Percentiles rank a stretch among this genome's conserved stretches.
Conservation (phyloP, 352 stramenopile genomes). For the Pythium pyrilobum region DNA sequence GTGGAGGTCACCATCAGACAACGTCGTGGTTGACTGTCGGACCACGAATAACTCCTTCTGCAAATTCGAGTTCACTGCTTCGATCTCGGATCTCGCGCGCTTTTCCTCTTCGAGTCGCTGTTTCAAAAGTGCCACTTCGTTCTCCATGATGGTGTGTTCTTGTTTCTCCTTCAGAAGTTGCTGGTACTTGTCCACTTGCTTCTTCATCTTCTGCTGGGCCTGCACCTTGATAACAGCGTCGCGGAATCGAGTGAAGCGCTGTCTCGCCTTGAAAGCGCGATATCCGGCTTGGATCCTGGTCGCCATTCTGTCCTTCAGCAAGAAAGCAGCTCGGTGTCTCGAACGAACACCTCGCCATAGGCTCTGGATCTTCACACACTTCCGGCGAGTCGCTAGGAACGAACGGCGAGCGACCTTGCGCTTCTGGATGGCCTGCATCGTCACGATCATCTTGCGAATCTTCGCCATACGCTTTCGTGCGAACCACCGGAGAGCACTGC, state of each 20-base stretch:
- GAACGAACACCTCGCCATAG: slow-evolving; percentile 70
- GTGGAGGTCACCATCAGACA: slow-evolving; percentile 42
- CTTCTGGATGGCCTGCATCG: slow-evolving; percentile 53
- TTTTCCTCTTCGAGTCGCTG: slow-evolving; percentile 78
- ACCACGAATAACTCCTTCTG: slow-evolving; percentile 66
- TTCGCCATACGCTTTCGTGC: slow-evolving; percentile 45
- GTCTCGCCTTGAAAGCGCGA: slow-evolving; percentile 38
- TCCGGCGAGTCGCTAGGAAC: slow-evolving; percentile 38
- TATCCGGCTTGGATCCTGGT: slow-evolving; percentile 55
- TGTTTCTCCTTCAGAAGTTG: slow-evolving; percentile 50
- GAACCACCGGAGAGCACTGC: slow-evolving; percentile 42
- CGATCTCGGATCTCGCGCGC: slow-evolving; percentile 54
- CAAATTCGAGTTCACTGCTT: slow-evolving; percentile 67
- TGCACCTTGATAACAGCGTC: slow-evolving; percentile 70
- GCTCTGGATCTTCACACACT: slow-evolving; percentile 58
- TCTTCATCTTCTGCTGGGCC: slow-evolving; percentile 65
- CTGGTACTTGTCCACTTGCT: slow-evolving; percentile 70
- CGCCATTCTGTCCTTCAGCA: slow-evolving; percentile 54
- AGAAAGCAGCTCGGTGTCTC: slow-evolving; percentile 41
- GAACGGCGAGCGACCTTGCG: slow-evolving; percentile 33
- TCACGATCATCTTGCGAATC: slow-evolving; percentile 44
- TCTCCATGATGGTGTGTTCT: slow-evolving; percentile 73
- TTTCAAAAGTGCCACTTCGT: slow-evolving; percentile 67
- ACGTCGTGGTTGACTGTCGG: slow-evolving; percentile 38
- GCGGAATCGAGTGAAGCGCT: slow-evolving; percentile 52